Evolutionary conservation across 2,329 filamentous ascomycete genomes (phyloP).

Genomic region (Juglanconis oblonga): DNA sequence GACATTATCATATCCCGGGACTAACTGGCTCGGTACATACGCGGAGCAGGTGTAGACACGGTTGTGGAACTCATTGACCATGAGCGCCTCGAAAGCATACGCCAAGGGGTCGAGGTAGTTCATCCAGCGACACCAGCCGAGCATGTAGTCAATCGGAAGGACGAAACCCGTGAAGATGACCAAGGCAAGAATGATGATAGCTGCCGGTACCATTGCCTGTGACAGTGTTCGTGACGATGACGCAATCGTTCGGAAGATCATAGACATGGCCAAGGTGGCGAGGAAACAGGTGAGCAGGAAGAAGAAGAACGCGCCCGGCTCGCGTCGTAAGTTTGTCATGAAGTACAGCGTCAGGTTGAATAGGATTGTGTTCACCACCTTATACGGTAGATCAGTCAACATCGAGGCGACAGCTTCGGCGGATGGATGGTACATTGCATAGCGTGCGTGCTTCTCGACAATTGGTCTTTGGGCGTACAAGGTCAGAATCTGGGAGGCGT

Average conservation of each 20-base stretch:
- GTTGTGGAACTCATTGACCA: constrained; percentile 78
- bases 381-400: constrained; percentile 82
- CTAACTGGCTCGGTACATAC: constrained; percentile 39
- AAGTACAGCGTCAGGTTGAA: constrained; percentile 87
- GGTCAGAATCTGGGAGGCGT: constrained; percentile 64
- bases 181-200: constrained; percentile 61
- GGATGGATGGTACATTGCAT: constrained; percentile 85
- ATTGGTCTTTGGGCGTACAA: constrained; percentile 87
- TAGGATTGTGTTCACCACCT: constrained; percentile 67
- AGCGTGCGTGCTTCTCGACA: constrained; percentile 84
- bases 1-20: constrained; percentile 37
- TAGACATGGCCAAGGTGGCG: constrained; percentile 76
- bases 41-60: constrained; percentile 54
- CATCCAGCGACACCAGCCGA: constrained; percentile 79
- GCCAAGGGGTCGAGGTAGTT: constrained; percentile 76
- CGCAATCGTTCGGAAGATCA: constrained; percentile 82
- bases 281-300: constrained; percentile 75
- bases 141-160: constrained; percentile 66
- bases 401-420: constrained; percentile 86
- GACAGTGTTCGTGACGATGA: constrained; percentile 69
- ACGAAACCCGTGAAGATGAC: constrained; percentile 72
- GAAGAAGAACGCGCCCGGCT: constrained; percentile 78
- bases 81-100: constrained; percentile 77
- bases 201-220: constrained; percentile 59
- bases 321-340: constrained; percentile 75